phyloP scores from a whole-genome alignment of 1,284 basidiomycete species.

The Anthracocystis panici-leucophaei region DNA sequence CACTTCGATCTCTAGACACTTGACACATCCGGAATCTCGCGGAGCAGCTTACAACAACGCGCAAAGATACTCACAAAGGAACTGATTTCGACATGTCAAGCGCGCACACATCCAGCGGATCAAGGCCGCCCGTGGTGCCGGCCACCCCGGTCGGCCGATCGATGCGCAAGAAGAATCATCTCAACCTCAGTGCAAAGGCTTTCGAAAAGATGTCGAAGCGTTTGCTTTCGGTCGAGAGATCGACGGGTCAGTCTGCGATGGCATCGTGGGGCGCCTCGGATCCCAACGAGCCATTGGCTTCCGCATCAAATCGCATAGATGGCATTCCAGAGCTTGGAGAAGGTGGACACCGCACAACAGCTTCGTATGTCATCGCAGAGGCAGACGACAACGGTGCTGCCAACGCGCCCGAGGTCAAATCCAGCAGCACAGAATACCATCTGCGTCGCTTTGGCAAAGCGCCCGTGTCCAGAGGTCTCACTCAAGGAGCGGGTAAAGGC shows the following conservation, averaged over 20 bases:
- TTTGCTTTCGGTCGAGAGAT: slow-evolving; percentile 44
- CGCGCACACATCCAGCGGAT: slow-evolving; percentile 40
- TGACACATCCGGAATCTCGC: neutral
- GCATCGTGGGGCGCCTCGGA: slow-evolving; percentile 29
- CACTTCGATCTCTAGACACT: slow-evolving; percentile 3
- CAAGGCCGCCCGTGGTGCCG: slow-evolving; percentile 44
- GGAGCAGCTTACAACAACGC: neutral
- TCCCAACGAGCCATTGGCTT: slow-evolving; percentile 33
- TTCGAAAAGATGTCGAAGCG: slow-evolving; percentile 62
- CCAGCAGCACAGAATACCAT: slow-evolving; percentile 53
- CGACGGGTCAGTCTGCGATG: slow-evolving; percentile 36
- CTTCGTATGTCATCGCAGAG: slow-evolving; percentile 50
- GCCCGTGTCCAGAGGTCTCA: slow-evolving; percentile 47
- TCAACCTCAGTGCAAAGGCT: slow-evolving; percentile 59
- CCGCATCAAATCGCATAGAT: slow-evolving; percentile 35
- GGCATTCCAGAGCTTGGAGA: slow-evolving; percentile 47
- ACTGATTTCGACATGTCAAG: slow-evolving; percentile 24
- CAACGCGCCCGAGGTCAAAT: slow-evolving; percentile 27
- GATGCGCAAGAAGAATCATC: slow-evolving; percentile 49
- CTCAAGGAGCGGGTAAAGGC: slow-evolving; percentile 51
- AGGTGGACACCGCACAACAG: slow-evolving; percentile 42
- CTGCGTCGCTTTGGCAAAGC: slow-evolving; percentile 41
- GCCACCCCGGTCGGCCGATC: slow-evolving; percentile 49
- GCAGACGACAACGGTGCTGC: slow-evolving; percentile 31
- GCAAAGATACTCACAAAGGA: neutral